Evolutionary conservation across 2,329 filamentous ascomycete species (phyloP), one percentile per base, ranked within the genome.

Genomic region (Alternaria sp.): DNA sequence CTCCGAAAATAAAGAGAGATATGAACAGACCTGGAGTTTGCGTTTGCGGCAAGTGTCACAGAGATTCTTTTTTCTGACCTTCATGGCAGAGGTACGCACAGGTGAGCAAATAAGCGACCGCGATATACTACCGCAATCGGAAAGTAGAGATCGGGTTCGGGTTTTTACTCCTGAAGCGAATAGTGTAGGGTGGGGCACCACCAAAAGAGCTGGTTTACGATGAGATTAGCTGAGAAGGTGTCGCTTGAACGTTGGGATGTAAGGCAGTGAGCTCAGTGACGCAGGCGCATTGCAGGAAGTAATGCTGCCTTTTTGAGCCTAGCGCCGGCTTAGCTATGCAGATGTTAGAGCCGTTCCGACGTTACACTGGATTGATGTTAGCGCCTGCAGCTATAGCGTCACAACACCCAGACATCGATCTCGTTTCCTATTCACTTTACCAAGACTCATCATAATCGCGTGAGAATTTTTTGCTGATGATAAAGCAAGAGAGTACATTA

Each of bases 61-160:
- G 12, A 49, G 46, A 2, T 49, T 25, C 46, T 49, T 49, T 49
- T 49, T 49, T 34, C 46, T 49, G 30, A 49, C 46, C 20, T 49
- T 49, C 46, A 49, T 49, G 7, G 30, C 46, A 25, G 30, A 49
- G 18, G 46, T 36, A 34, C 12, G 18, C 30, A 30, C 22, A 30
- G 10, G 28, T 34, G 45, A 34, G 18, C 14, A 20, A 36, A 49
- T 40, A 9, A 40, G 9, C n/a, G 38, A 40, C n/a, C 46, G 46
- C 46, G 46, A 49, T 49, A 22, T 49, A 30, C 9, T 49, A 34
- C 46, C 46, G 30, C 30, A 49, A 49, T 16, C 30, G 46, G 46
- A 49, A 34, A 30, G 30, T 36, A 25, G 30, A 18, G 46, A 36
- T 49, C 4, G 20, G 30, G 18, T n/a, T 36, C 46, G 46, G 46